These are phyloP conservation scores for Lachancea quebecensis DNA, from an alignment of 805 yeast species.

Conservation along the genomic window DNA sequence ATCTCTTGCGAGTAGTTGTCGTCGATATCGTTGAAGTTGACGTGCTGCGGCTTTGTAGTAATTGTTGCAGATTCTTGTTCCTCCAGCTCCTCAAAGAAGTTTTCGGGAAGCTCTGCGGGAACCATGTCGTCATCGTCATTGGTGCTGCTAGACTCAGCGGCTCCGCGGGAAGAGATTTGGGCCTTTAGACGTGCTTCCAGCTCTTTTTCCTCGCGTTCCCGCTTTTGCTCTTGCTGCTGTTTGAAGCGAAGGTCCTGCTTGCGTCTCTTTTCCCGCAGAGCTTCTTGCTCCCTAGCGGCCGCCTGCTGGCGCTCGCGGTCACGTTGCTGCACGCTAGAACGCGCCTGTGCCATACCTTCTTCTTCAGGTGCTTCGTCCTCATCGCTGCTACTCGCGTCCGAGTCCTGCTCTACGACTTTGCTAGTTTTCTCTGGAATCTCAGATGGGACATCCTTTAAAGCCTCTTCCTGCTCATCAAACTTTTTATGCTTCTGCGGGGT, in stretches of 20 bases:
- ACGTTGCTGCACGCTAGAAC: slow-evolving; percentile 20
- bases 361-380: slow-evolving; percentile 47
- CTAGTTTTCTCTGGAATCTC: slow-evolving; percentile 2
- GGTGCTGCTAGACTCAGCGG: slow-evolving; percentile 8
- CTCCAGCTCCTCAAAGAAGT: slow-evolving; percentile 32
- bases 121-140: slow-evolving; percentile 12
- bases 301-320: slow-evolving; percentile 24
- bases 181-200: slow-evolving; percentile 1
- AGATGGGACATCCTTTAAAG: slow-evolving; percentile 3
- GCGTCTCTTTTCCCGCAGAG: slow-evolving; percentile 31
- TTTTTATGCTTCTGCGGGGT: not conserved
- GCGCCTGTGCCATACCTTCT: slow-evolving; percentile 32
- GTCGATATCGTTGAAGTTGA: slow-evolving; percentile 29
- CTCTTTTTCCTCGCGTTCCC: slow-evolving; percentile 14
- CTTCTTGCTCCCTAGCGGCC: slow-evolving; percentile 19
- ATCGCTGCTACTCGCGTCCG: slow-evolving; percentile 27
- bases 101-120: slow-evolving; percentile 36
- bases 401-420: slow-evolving; percentile 7
- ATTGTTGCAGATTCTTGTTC: slow-evolving; percentile 15
- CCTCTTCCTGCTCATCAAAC: slow-evolving; percentile 7
- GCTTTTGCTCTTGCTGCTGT: slow-evolving; percentile 31
- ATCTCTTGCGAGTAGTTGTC: slow-evolving; percentile 14
- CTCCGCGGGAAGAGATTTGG: slow-evolving; percentile 3
- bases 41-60: slow-evolving; percentile 26
- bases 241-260: slow-evolving; percentile 22